A percentile compares a stretch with the other conserved stretches of the same genome.
These are phyloP conservation scores for Lagenaria siceraria DNA, from an alignment of 306 rosid genomes.

Conservation along the genomic window DNA sequence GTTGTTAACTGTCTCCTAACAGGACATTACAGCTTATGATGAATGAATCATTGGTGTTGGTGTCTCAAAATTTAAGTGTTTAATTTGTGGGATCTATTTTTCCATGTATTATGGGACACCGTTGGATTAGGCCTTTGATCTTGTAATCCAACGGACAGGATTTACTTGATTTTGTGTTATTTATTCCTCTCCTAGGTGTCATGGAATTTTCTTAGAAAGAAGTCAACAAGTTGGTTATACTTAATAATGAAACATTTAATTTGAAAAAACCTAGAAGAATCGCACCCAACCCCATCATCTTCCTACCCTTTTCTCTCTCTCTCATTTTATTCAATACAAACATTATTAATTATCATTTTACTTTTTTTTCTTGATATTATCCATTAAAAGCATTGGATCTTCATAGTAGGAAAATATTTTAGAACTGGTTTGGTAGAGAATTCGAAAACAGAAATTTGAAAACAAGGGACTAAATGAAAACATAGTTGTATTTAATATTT, in stretches of 20 bases:
- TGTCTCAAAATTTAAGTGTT: background rate
- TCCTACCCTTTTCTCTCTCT: background rate
- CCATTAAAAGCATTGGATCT: too few species aligned
- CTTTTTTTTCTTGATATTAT: too few species aligned
- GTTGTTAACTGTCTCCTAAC: background rate
- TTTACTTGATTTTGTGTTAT: background rate
- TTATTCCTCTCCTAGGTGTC: background rate
- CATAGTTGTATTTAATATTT: too few species aligned
- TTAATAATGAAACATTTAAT: slow-evolving; percentile 3
- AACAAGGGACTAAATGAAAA: too few species aligned
- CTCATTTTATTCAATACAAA: background rate
- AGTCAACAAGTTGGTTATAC: slow-evolving; percentile 8
- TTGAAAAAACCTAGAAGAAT: background rate
- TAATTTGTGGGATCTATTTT: background rate
- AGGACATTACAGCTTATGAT: slow-evolving; percentile 1
- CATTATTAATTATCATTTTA: too few species aligned
- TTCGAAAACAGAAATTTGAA: too few species aligned
- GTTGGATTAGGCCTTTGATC: background rate
- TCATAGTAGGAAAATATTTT: too few species aligned
- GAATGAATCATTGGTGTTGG: background rate
- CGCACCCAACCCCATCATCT: background rate
- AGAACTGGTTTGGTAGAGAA: too few species aligned
- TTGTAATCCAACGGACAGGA: background rate
- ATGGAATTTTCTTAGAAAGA: background rate
- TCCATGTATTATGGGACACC: slow-evolving; percentile 1